Base-by-base conservation (phyloP, 129 eudicot genomes). In the Lonicera japonica region DNA sequence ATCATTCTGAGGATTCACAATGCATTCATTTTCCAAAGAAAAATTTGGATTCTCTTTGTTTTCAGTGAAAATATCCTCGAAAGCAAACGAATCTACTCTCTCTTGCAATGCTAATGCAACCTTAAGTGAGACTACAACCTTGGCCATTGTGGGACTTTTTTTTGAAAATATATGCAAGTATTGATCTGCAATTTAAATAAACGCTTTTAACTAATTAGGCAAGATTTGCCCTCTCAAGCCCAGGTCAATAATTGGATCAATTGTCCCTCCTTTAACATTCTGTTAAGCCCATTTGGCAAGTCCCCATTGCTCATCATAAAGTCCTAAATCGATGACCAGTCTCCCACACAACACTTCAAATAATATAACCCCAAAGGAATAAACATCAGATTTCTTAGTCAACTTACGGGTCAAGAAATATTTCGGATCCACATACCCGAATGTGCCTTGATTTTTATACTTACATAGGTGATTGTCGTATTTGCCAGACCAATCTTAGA, bases 91-190 rank as follows among this genome's bases (percentile, higher is more conserved):
- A 11, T 61, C 53, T 1, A 25, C 21, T 15, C 53, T 36, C 24
- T 41, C 65, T 46, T 67, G 77, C 25, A n/a, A 38, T 5, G 29
- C 58, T 43, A 73, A 61, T 52, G 75, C 77, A 54, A 19, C 21
- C 63, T 61, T 79, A 36, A 78, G 79, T 54, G 38, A 64, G 40
- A 54, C 48, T 14, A 73, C 83, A 22, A 78, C 76, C 36, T 78
- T 72, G 34, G 83, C 73, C 83, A 78, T 78, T 21, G 76, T 64
- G 20, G 83, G 75, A 25, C 79, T 61, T 52, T 60, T n/a, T 73
- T 39, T 61, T 73, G 79, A 75, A 18, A 60, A 56, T 1, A 46
- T 50, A 38, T 68, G 69, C 70, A 78, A 78, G 47, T 67, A 71
- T 48, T 21, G 56, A 15, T 56, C 55, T n/a, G 72, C 63, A 5